Evolutionary conservation across 2,329 filamentous ascomycete genomes (phyloP), one percentile per base, ranked within the genome.

Genomic region (Hirsutella rhossiliensis): DNA sequence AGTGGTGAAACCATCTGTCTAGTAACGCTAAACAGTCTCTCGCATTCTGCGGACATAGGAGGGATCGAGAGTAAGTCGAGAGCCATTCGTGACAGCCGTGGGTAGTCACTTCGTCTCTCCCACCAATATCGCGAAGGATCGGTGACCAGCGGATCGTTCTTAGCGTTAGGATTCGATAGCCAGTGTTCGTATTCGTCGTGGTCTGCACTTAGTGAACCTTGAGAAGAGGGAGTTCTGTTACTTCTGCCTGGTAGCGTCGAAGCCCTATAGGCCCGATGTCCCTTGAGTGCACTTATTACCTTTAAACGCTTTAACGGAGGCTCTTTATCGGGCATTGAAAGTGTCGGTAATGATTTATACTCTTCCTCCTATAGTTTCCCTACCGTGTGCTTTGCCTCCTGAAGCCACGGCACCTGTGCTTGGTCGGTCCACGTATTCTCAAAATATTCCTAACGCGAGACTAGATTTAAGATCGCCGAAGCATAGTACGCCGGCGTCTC

Each of bases 111-210:
- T n/a, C n/a, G 45, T 43, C 36, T 30, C 42, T 44, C 37, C 23
- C 38, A 41, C 45, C 40, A 47, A 41, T 47, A 44, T 38, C 27
- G 28, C 11, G 44, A 20, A 28, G 43, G 45, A 40, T 47, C 15
- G 30, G 40, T 42, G 20, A 42, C 29, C 4, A 37, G 19, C 6
- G 27, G 39, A 30, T 41, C 23, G 28, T 17, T 41, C 27, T 41
- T 31, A 11, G 39, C 5, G 28, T 30, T 15, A 29, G 39, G 15
- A 41, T 19, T 41, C 23, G 27, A 41, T 19, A 41, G 39, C 39
- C 27, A 41, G 4, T 20, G 17, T 12, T 38, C 17, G 18, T 19
- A 41, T 31, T 41, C 39, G 17, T 41, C 39, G n/a, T 31, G 37
- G 17, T 38, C 37, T 23, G 15, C 27, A 18, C 12, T 41, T 19